Evolutionary conservation across 768 basidiomycete species (phyloP).

Genomic region (Pulveroboletus sp.): DNA sequence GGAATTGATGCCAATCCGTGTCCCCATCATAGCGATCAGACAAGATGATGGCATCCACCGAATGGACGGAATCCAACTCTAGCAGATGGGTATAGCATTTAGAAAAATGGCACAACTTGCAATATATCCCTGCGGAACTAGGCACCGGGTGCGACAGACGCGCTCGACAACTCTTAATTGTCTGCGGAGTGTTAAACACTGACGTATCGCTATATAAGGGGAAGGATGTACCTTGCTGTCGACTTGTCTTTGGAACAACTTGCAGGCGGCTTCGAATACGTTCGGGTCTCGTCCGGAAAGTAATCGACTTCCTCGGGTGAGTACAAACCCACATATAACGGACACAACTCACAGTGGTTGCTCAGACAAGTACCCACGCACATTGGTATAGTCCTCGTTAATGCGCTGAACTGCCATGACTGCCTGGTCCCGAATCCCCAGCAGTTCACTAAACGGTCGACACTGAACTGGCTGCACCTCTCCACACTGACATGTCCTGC

Average conservation of each 20-base stretch:
- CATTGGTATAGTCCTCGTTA: constrained; percentile 7
- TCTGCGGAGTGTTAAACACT: constrained; percentile 5
- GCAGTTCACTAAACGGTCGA: constrained; percentile 44
- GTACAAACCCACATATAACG: neutral
- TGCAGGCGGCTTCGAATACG: constrained; percentile 32
- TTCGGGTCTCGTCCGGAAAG: constrained; percentile 22
- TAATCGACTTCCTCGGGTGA: constrained; percentile 20
- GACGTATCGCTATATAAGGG: neutral
- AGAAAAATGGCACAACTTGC: constrained; percentile 34
- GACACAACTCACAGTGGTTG: constrained; percentile 19
- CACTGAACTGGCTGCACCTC: constrained; percentile 59
- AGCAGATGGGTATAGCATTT: constrained; percentile 38
- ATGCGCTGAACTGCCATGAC: constrained; percentile 24
- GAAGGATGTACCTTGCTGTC: constrained; percentile 12
- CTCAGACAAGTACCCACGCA: constrained; percentile 12
- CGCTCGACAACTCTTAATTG: constrained; percentile 20
- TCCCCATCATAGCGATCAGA: constrained; percentile 16
- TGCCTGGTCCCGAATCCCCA: constrained; percentile 40
- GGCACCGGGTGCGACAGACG: constrained; percentile 15
- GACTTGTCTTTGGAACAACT: constrained; percentile 16
- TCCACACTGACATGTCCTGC: constrained; percentile 63
- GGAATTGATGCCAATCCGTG: constrained; percentile 34
- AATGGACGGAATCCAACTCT: constrained; percentile 30
- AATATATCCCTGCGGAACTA: constrained; percentile 25
- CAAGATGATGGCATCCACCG: constrained; percentile 33